A percentile compares a stretch with the other conserved stretches of the same genome.
Conservation (phyloP, 192 early-diverging fungal genomes). For the Coemansia javaensis region DNA sequence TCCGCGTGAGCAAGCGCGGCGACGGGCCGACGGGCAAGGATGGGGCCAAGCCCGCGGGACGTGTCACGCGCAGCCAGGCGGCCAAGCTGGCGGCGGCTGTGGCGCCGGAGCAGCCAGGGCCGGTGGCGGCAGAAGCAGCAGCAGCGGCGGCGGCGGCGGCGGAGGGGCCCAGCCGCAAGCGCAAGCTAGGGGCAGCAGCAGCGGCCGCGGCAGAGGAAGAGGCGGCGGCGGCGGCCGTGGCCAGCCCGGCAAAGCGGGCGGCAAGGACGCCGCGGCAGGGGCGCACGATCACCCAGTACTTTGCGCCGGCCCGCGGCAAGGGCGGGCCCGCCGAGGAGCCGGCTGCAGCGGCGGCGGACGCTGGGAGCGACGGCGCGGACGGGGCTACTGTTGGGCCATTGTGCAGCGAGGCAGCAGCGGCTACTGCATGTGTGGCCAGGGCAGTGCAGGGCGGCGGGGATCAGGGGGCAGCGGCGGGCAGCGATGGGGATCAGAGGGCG, state of each 20-base stretch:
- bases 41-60: conserved; percentile 3
- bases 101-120: neutral
- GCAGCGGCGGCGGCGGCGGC: neutral
- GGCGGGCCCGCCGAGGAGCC: no score
- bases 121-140: no score
- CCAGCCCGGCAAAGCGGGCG: conserved; percentile 4
- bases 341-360: neutral
- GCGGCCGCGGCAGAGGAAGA: neutral
- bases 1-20: conserved; percentile 40
- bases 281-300: conserved; percentile 24
- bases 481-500: no score
- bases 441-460: neutral
- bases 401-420: neutral
- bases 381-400: neutral
- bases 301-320: conserved; percentile 1
- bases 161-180: conserved; percentile 17
- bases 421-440: neutral
- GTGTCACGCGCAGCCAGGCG: conserved; percentile 35
- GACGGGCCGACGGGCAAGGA: conserved; percentile 15
- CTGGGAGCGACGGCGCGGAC: neutral
- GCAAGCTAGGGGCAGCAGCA: conserved; percentile 10
- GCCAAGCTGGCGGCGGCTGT: conserved; percentile 2
- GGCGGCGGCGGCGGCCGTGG: no score
- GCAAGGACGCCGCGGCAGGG: neutral
- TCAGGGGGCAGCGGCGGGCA: neutral